A percentile compares a stretch with the other conserved stretches of the same genome.
phyloP scores from a whole-genome alignment of 805 yeast species.

The Ascoidea asiatica region DNA sequence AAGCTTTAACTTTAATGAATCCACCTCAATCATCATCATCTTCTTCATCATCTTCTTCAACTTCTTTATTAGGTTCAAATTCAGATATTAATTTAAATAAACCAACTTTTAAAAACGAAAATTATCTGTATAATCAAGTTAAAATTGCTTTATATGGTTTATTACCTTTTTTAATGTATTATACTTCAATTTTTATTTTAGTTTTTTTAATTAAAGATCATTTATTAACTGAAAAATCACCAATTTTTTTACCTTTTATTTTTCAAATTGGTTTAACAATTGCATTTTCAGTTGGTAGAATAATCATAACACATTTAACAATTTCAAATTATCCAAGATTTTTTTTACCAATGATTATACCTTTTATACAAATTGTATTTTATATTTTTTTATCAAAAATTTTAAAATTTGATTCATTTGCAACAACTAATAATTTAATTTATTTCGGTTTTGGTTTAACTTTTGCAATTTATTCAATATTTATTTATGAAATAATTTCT shows the following conservation, averaged over 20 bases:
- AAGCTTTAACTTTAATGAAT: slow-evolving; percentile 11
- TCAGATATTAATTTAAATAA: too few species aligned
- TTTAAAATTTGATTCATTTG: slow-evolving; percentile 22
- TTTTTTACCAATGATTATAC: slow-evolving; percentile 59
- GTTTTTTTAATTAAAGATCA: slow-evolving; percentile 35
- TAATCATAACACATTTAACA: slow-evolving; percentile 78
- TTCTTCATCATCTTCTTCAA: too few species aligned
- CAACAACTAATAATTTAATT: slow-evolving; percentile 35
- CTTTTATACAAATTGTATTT: slow-evolving; percentile 32
- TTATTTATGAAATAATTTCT: slow-evolving; percentile 65
- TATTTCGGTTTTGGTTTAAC: slow-evolving; percentile 61
- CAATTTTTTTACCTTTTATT: slow-evolving; percentile 38
- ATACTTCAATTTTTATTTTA: slow-evolving; percentile 32
- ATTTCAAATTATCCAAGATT: slow-evolving; percentile 60
- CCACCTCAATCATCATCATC: too few species aligned
- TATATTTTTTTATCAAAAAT: slow-evolving; percentile 14
- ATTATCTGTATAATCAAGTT: slow-evolving; percentile 11
- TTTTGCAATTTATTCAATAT: slow-evolving; percentile 53
- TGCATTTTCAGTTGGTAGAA: slow-evolving; percentile 85
- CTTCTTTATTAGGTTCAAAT: too few species aligned
- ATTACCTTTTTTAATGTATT: slow-evolving; percentile 52
- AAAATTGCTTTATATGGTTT: slow-evolving; percentile 37
- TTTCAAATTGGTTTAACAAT: slow-evolving; percentile 60
- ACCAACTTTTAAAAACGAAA: too few species aligned
- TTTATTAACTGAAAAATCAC: slow-evolving; percentile 16